Evolutionary conservation across 495 filamentous ascomycete genomes (phyloP).

Genomic region (Choiromyces venosus): DNA sequence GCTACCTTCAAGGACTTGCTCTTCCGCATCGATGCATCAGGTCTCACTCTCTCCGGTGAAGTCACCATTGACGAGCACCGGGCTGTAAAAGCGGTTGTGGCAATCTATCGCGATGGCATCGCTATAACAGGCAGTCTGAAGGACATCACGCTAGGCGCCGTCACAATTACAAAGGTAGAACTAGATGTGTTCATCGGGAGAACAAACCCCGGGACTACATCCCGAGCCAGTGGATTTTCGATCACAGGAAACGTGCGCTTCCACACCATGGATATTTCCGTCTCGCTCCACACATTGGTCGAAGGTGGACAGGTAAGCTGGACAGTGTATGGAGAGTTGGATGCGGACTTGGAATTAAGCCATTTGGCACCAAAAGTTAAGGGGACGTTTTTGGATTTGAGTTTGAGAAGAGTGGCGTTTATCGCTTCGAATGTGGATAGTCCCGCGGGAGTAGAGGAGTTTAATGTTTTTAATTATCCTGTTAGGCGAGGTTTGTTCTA

Average conservation of each 20-base stretch:
- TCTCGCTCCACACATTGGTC: conserved; percentile 21
- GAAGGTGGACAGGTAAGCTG: conserved; percentile 17
- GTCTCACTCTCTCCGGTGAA: conserved; percentile 18
- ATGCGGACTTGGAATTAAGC: conserved; percentile 7
- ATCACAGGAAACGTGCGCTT: conserved; percentile 28
- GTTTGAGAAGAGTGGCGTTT: conserved; percentile 25
- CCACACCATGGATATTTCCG: conserved; percentile 14
- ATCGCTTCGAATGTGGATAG: conserved; percentile 24
- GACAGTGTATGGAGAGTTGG: conserved; percentile 31
- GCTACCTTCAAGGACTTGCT: conserved; percentile 14
- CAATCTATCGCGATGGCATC: conserved; percentile 26
- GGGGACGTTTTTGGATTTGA: conserved; percentile 28
- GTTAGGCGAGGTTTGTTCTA: conserved; percentile 19
- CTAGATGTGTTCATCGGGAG: conserved; percentile 28
- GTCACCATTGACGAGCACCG: conserved; percentile 22
- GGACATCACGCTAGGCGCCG: conserved; percentile 18
- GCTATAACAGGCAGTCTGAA: conserved; percentile 17
- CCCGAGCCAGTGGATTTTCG: conserved; percentile 23
- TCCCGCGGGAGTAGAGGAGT: conserved; percentile 10
- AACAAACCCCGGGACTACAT: conserved; percentile 11
- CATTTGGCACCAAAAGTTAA: conserved; percentile 17
- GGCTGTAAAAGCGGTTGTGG: conserved; percentile 13
- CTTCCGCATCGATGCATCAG: conserved; percentile 15
- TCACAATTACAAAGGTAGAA: conserved; percentile 18
- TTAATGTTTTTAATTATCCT: conserved; percentile 30